phyloP scores from a whole-genome alignment of 2,329 filamentous ascomycete genomes.

The Stachybotrys chartarum region DNA sequence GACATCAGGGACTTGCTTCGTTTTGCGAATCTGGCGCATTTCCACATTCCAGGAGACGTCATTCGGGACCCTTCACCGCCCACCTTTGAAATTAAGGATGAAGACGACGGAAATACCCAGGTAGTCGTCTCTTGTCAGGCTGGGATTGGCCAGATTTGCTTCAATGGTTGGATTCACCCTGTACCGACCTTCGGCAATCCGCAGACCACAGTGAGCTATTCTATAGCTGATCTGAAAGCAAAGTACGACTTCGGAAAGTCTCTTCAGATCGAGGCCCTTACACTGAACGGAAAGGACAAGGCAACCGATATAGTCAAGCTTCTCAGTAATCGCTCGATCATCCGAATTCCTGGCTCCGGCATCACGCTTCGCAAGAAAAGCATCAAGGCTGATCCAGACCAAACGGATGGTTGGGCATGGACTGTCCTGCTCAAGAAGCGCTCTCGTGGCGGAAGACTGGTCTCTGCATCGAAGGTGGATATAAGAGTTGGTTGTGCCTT shows the following conservation, averaged over 20 bases:
- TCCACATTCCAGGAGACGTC: constrained; percentile 55
- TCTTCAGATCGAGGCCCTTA: constrained; percentile 24
- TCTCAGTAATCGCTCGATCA: constrained; percentile 18
- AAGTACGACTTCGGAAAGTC: constrained; percentile 20
- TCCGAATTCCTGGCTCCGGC: constrained; percentile 29
- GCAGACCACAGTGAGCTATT: constrained; percentile 9
- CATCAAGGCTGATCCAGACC: constrained; percentile 13
- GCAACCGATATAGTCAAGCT: constrained; percentile 25
- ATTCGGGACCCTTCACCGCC: constrained; percentile 11
- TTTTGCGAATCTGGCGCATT: constrained; percentile 62
- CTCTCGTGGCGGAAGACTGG: constrained; percentile 19
- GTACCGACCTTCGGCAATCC: constrained; percentile 4
- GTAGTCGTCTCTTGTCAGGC: constrained; percentile 14
- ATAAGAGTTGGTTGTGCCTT: constrained; percentile 34
- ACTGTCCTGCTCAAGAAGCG: constrained; percentile 22
- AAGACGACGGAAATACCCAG: constrained; percentile 10
- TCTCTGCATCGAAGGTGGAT: constrained; percentile 34
- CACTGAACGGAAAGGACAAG: constrained; percentile 31
- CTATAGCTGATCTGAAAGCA: constrained; percentile 17
- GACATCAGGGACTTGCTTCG: constrained; percentile 60
- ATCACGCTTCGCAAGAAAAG: constrained; percentile 31
- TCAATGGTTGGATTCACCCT: constrained; percentile 5
- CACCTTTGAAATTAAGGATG: constrained; percentile 1
- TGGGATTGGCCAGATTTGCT: constrained; percentile 9
- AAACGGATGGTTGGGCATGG: constrained; percentile 17